phyloP scores from a whole-genome alignment of 352 stramenopile species.

The Phytopythium litorale region DNA sequence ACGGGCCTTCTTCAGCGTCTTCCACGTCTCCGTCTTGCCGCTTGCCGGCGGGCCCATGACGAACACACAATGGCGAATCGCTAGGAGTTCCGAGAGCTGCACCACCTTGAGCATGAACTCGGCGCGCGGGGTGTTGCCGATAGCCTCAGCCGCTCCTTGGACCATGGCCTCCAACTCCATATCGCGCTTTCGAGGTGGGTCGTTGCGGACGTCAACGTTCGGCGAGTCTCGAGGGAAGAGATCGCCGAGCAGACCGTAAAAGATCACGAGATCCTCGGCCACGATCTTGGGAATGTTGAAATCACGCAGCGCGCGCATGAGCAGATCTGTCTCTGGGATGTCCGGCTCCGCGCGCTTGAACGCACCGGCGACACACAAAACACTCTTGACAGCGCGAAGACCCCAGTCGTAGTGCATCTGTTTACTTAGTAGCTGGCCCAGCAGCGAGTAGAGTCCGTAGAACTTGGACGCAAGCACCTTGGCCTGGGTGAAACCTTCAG shows the following conservation, averaged over 20 bases:
- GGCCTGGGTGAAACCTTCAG: slow-evolving; percentile 93
- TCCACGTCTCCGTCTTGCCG: slow-evolving; percentile 96
- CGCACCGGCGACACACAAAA: slow-evolving; percentile 91
- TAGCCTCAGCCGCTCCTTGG: slow-evolving; percentile 71
- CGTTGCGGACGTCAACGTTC: slow-evolving; percentile 86
- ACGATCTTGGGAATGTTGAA: slow-evolving; percentile 98
- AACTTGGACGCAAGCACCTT: slow-evolving; percentile 96
- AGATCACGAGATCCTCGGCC: slow-evolving; percentile 93
- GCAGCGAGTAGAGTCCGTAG: slow-evolving; percentile 93
- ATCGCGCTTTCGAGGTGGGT: slow-evolving; percentile 91
- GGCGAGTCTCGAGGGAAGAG: slow-evolving; percentile 90
- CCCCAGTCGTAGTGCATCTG: slow-evolving; percentile 96
- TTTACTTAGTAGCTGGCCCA: slow-evolving; percentile 92
- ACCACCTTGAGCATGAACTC: slow-evolving; percentile 94
- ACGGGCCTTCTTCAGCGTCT: slow-evolving; percentile 88
- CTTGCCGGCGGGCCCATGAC: slow-evolving; percentile 93
- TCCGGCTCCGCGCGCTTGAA: slow-evolving; percentile 95
- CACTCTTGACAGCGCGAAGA: slow-evolving; percentile 93
- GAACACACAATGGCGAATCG: slow-evolving; percentile 96
- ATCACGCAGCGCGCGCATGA: slow-evolving; percentile 95
- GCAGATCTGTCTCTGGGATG: slow-evolving; percentile 89
- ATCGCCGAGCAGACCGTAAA: slow-evolving; percentile 93
- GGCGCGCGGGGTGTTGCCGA: slow-evolving; percentile 74
- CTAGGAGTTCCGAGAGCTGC: slow-evolving; percentile 93
- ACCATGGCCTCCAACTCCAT: slow-evolving; percentile 91